Conservation (phyloP, 2,329 filamentous ascomycete genomes). For the Beauveria bassiana region DNA sequence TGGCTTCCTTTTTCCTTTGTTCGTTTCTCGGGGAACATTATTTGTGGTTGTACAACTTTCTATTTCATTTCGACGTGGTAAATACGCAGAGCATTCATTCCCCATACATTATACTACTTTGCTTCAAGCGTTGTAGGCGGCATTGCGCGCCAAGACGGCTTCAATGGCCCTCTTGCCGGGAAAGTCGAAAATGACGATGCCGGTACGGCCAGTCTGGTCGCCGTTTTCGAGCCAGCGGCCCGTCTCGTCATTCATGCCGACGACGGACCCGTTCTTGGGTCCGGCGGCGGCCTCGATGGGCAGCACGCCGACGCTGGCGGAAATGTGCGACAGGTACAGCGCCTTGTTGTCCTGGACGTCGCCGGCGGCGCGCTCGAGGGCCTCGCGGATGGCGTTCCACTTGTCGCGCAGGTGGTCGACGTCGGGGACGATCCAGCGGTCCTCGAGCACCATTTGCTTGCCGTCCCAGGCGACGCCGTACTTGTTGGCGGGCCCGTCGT, state of each 20-base stretch:
- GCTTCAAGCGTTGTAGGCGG: slow-evolving; percentile 16
- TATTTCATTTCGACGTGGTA: not conserved
- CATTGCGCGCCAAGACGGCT: slow-evolving; percentile 34
- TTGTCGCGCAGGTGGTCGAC: slow-evolving; percentile 37
- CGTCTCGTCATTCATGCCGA: slow-evolving; percentile 44
- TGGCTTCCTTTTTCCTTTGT: too few species aligned
- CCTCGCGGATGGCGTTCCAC: slow-evolving; percentile 35
- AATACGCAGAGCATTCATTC: not conserved
- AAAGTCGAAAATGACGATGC: slow-evolving; percentile 42
- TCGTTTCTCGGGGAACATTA: too few species aligned
- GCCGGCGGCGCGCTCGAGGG: slow-evolving; percentile 30
- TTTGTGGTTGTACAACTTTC: too few species aligned
- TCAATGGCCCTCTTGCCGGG: slow-evolving; percentile 36
- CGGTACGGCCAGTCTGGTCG: slow-evolving; percentile 26
- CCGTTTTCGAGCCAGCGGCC: slow-evolving; percentile 32
- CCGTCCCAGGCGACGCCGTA: slow-evolving; percentile 41
- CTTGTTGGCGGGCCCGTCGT: slow-evolving; percentile 15
- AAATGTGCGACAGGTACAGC: slow-evolving; percentile 39
- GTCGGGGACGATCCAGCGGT: slow-evolving; percentile 37
- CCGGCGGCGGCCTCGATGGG: slow-evolving; percentile 44
- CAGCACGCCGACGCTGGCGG: slow-evolving; percentile 39
- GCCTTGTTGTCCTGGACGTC: slow-evolving; percentile 25
- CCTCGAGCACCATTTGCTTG: slow-evolving; percentile 37
- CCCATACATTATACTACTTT: not conserved
- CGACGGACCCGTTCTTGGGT: slow-evolving; percentile 31